A percentile compares a stretch with the other conserved stretches of the same genome.
phyloP scores from a whole-genome alignment of 179 eudicot species.

The Drosera spatulata region DNA sequence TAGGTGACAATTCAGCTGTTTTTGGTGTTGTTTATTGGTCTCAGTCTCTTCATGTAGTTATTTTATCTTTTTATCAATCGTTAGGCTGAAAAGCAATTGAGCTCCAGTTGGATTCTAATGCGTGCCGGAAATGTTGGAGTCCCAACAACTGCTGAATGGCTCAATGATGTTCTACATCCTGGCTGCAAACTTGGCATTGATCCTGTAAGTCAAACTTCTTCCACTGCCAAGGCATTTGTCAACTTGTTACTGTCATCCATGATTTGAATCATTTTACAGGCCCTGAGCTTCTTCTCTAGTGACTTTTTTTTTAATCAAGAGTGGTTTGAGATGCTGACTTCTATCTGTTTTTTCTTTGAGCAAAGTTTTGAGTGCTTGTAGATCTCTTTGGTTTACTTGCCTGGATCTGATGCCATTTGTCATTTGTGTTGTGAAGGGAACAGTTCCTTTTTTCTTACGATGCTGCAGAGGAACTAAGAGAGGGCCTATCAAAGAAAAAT shows the following conservation, averaged over 20 bases:
- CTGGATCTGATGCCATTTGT: conserved; percentile 31
- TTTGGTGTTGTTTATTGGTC: background rate
- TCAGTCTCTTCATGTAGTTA: background rate
- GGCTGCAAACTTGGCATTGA: conserved; percentile 95
- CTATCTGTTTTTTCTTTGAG: too few species aligned
- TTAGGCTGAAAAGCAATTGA: conserved; percentile 89
- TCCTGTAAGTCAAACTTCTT: conserved; percentile 62
- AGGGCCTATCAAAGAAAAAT: conserved; percentile 53
- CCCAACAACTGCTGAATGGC: conserved; percentile 90
- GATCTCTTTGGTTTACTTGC: background rate
- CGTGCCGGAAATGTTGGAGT: conserved; percentile 91
- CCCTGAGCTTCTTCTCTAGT: too few species aligned
- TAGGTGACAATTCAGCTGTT: too few species aligned
- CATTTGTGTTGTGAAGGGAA: conserved; percentile 68
- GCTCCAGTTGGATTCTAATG: conserved; percentile 86
- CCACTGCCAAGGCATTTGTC: too few species aligned
- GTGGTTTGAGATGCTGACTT: too few species aligned
- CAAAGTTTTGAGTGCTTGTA: too few species aligned
- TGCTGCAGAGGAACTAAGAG: conserved; percentile 86
- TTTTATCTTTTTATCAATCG: conserved; percentile 5
- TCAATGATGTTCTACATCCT: conserved; percentile 70
- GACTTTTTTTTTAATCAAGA: too few species aligned
- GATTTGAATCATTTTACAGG: too few species aligned
- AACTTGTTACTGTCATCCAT: too few species aligned
- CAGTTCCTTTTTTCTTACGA: conserved; percentile 96